Evolutionary conservation across 176 grass and related monocot genomes (phyloP), one percentile per base, ranked within the genome.

Genomic region (Aegilops longissima): DNA sequence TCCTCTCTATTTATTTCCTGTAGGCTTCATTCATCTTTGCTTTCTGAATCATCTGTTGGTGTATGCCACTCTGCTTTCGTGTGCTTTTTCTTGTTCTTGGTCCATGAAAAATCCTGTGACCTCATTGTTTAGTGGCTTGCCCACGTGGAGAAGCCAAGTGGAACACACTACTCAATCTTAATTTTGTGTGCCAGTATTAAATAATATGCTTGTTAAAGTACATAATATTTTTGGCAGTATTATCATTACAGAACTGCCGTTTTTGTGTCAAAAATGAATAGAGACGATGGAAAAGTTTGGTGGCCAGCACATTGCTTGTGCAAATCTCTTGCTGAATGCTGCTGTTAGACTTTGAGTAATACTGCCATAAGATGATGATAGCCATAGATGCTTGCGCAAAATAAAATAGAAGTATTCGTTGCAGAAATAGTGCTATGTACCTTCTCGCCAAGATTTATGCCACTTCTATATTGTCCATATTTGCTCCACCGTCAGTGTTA

Each of bases 301-400:
- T 62, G 36, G 76, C 21, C 17, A 42, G 40, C 56, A 30, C 17
- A 36, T 80, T 67, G 76, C 73, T 74, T 65, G 66, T 84, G 87
- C 66, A 80, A 47, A 33, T 70, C 40, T 54, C 16, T 72, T 73
- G 66, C 40, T 39, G 54, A 52, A 65, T 54, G 81, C 1, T 54
- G 58, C 59, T 18, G 49, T 52, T 52, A 52, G 49, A 52, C 5
- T 52, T 52, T 58, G 54, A 58, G 18, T 58, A 58, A 58, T 58
- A 58, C 17, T 58, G 16, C 54, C 54, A 3, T 58, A 21, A 58
- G 18, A 58, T 58, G 18, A 20, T 58, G 6, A 21, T 58, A 21
- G 54, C 54, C 18, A 20, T 58, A 21, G 54, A 58, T 58, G 18
- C 54, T 58, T 20, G 54, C 54, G 54, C 18, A 20, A 21, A 58